A percentile compares a stretch with the other conserved stretches of the same genome.
Evolutionary conservation across 2,329 filamentous ascomycete genomes (phyloP).

Genomic region (Aspergillus sp.): DNA sequence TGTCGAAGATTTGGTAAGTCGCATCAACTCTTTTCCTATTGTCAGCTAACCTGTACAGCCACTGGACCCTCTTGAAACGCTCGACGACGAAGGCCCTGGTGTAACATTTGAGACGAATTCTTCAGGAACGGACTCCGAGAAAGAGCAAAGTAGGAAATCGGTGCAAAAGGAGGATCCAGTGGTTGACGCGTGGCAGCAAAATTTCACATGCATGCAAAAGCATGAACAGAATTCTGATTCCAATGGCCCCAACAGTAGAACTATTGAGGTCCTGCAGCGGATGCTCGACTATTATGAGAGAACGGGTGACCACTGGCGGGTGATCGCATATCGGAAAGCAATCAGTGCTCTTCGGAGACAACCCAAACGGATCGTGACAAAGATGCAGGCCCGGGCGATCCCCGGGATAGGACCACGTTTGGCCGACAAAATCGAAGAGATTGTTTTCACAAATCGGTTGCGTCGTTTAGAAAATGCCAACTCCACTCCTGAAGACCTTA

Average conservation of each 20-base stretch:
- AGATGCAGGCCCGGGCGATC: conserved; percentile 59
- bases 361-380: conserved; percentile 54
- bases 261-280: conserved; percentile 66
- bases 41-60: conserved; percentile 23
- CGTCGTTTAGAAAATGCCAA: conserved; percentile 63
- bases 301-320: conserved; percentile 69
- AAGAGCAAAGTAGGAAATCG: conserved; percentile 7
- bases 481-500: conserved; percentile 56
- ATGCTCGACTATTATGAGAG: conserved; percentile 72
- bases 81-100: conserved; percentile 15
- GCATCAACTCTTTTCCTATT: neutral
- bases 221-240: conserved; percentile 37
- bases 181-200: conserved; percentile 30
- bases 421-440: conserved; percentile 83
- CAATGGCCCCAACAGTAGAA: conserved; percentile 63
- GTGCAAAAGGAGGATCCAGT: conserved; percentile 1
- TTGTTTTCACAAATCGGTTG: conserved; percentile 64
- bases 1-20: conserved; percentile 48
- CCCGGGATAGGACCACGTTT: conserved; percentile 63
- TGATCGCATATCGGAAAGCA: conserved; percentile 65
- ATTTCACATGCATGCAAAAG: conserved; percentile 54
- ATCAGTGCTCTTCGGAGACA: conserved; percentile 66
- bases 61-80: conserved; percentile 22
- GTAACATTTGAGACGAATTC: conserved; percentile 10
- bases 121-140: conserved; percentile 8